Percentiles rank a stretch among this genome's conserved stretches.
Conservation (phyloP, 768 basidiomycete genomes). For the Termitomyces bulborhizus region DNA sequence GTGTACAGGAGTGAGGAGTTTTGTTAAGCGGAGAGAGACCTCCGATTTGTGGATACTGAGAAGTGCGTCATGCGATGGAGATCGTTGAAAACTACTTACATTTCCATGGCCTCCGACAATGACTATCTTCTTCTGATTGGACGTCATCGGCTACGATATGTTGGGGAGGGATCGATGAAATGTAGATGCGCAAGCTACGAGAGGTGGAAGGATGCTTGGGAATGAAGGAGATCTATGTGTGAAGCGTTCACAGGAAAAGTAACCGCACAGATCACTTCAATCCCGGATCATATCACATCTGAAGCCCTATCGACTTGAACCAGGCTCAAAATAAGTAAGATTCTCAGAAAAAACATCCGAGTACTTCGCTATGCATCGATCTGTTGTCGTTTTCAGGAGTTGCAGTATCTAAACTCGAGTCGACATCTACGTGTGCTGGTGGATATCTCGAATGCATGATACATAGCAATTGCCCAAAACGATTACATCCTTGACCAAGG, state of each 20-base stretch:
- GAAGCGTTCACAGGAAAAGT: background rate
- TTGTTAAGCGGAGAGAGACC: slow-evolving; percentile 46
- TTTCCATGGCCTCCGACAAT: slow-evolving; percentile 53
- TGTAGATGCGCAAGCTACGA: background rate
- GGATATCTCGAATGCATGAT: too few relatives aligned
- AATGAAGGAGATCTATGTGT: background rate
- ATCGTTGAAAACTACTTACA: slow-evolving; percentile 18
- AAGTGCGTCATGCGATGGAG: background rate
- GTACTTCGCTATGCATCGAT: too few relatives aligned
- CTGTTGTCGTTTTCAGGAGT: too few relatives aligned
- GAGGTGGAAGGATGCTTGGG: background rate
- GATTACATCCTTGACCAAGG: too few relatives aligned
- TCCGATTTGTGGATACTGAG: slow-evolving; percentile 3
- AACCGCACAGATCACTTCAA: background rate
- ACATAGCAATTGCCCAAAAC: too few relatives aligned
- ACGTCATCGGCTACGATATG: background rate
- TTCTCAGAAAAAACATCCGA: too few relatives aligned
- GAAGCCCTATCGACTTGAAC: background rate
- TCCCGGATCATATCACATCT: background rate
- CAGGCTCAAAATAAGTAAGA: too few relatives aligned
- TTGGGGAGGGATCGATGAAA: background rate
- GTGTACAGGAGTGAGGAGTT: slow-evolving; percentile 37
- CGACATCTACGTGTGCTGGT: too few relatives aligned
- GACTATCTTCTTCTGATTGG: slow-evolving; percentile 34
- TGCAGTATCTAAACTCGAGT: too few relatives aligned